Base-by-base conservation (phyloP, 176 grass and related monocot genomes). In the Eremochloa ophiuroides region DNA sequence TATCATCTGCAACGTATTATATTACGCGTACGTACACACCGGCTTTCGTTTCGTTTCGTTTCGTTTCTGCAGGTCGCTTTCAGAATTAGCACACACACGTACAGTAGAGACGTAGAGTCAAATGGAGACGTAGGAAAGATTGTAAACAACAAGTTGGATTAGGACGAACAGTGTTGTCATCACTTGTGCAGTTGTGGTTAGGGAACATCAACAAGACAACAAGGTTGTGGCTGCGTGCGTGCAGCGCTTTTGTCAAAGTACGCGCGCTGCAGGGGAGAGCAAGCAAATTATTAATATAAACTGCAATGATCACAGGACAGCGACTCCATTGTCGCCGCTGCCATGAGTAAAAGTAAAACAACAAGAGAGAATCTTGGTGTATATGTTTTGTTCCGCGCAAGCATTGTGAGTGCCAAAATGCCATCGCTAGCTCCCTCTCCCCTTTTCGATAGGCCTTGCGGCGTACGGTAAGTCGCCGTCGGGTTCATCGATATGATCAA, bases 311-410 rank as follows among this genome's bases (percentile, higher is more conserved):
- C 23, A 67, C 62, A 14, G 3, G 88, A 86, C 47, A 78, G 79
- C 73, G 73, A 83, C 74, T 26, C 60, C 83, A 62, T 73, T 69
- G 74, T 82, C 74, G 73, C 73, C 35, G 66, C 37, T 42, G 66
- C 41, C 56, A 72, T 26, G 64, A 50, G 64, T 62, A 41, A 40
- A 55, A 7, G n/a, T n/a, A n/a, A n/a, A n/a, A n/a, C n/a, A 35
- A 73, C 23, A 69, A 58, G 55, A 46, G 58, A 85, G 83, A 86
- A 89, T 86, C 88, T 67, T 20, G 66, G 66, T 27, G 60, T 82
- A 78, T 60, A 86, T 83, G 84, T 83, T 35, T 68, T 83, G 84
- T 63, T 86, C 88, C 79, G 68, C 84, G 11, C 73, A 66, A 83
- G 83, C 80, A 86, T 75, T 84, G 74, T 83, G 61, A 60, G 80